Evolutionary conservation across 371 early-diverging fungal genomes (phyloP).

Genomic region (Caulochytrium protostelioides): DNA sequence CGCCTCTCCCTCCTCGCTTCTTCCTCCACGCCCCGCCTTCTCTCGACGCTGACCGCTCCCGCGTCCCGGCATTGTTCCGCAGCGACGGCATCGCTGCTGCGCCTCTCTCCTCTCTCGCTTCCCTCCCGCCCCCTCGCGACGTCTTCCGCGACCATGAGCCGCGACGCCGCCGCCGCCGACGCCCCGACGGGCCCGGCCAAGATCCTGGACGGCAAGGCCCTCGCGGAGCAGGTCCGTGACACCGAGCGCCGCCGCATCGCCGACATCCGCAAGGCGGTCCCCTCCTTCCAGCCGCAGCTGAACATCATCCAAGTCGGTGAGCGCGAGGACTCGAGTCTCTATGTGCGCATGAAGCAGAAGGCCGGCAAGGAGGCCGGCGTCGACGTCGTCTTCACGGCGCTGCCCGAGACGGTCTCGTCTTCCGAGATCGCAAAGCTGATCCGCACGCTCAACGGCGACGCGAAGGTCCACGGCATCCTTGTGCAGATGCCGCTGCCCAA

Average conservation of each 20-base stretch:
- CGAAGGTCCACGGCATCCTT: constrained; percentile 62
- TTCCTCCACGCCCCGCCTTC: no score
- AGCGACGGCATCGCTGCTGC: no score
- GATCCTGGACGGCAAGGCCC: constrained; percentile 44
- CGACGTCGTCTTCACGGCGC: constrained; percentile 25
- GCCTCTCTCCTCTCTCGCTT: no score
- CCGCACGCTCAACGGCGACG: constrained; percentile 47
- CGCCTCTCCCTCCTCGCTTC: no score
- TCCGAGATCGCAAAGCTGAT: constrained; percentile 29
- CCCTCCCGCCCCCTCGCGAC: no score
- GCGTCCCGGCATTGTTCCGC: no score
- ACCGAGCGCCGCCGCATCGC: no score
- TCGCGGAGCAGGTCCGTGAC: constrained; percentile 43
- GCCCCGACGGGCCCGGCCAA: no score
- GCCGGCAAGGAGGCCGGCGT: constrained; percentile 57
- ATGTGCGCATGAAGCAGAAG: constrained; percentile 75
- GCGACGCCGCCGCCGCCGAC: no score
- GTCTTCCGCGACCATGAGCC: no score
- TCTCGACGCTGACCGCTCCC: no score
- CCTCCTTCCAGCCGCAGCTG: constrained; percentile 52
- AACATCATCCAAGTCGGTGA: constrained; percentile 73
- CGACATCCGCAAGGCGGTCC: no score
- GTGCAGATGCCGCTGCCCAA: constrained; percentile 90
- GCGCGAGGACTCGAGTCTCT: constrained; percentile 74
- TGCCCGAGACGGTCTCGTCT: constrained; percentile 17